phyloP scores from a whole-genome alignment of 2,329 filamentous ascomycete genomes.

The Pseudogymnoascus sp. region DNA sequence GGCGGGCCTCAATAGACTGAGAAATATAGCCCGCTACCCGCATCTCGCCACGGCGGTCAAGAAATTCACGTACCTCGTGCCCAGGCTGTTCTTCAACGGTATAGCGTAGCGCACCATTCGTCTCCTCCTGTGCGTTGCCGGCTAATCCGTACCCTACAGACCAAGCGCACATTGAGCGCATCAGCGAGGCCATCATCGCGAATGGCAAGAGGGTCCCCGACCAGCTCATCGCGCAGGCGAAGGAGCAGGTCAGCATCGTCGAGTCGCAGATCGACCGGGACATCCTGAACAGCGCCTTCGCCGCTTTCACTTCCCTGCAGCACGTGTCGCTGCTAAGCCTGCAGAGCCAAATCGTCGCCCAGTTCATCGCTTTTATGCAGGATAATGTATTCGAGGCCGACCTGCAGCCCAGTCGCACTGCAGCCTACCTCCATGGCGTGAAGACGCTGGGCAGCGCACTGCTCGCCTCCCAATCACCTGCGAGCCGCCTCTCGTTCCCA shows the following conservation, averaged over 20 bases:
- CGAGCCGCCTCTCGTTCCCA: constrained; percentile 53
- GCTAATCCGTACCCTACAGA: constrained; percentile 3
- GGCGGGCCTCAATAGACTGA: constrained; percentile 40
- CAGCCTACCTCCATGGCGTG: constrained; percentile 54
- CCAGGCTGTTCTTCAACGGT: constrained; percentile 49
- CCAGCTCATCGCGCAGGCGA: constrained; percentile 16
- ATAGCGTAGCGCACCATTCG: constrained; percentile 8
- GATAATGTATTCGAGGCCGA: background rate
- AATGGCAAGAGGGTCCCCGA: background rate
- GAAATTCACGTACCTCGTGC: constrained; percentile 53
- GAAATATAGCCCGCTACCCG: constrained; percentile 39
- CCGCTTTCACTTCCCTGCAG: constrained; percentile 50
- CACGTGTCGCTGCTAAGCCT: constrained; percentile 57
- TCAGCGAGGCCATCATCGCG: constrained; percentile 2
- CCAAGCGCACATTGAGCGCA: constrained; percentile 8
- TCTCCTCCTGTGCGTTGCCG: background rate
- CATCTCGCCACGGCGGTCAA: constrained; percentile 46
- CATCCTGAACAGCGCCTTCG: constrained; percentile 20
- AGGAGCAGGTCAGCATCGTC: constrained; percentile 21
- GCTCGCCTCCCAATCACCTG: constrained; percentile 45
- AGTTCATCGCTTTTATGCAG: constrained; percentile 29
- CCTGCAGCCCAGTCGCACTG: constrained; percentile 50
- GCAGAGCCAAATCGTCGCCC: constrained; percentile 50
- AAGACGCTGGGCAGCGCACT: constrained; percentile 51
- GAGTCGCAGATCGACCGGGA: constrained; percentile 17